Conservation (phyloP, 768 basidiomycete genomes). For the Mycena epipterygia region DNA sequence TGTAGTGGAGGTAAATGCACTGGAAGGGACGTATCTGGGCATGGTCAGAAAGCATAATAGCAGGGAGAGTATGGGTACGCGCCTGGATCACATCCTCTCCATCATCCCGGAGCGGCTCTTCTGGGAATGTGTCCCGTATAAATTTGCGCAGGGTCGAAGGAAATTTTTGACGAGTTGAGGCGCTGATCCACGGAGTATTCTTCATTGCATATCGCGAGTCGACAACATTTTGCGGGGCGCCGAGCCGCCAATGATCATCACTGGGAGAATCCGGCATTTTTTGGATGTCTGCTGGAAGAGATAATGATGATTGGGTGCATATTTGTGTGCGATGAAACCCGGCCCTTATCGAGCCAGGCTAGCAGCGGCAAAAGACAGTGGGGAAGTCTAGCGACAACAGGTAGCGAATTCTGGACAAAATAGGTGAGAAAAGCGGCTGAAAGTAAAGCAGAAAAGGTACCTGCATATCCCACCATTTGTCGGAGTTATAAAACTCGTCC, state of each 20-base stretch:
- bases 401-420: neutral
- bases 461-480: conserved; percentile 25
- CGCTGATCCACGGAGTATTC: no score
- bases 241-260: no score
- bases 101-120: no score
- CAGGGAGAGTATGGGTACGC: no score
- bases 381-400: conserved; percentile 17
- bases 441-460: neutral
- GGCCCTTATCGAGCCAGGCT: conserved; percentile 21
- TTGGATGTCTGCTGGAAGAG: neutral
- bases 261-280: no score
- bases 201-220: no score
- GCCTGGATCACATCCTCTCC: no score
- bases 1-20: conserved; percentile 32
- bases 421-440: neutral
- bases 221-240: no score
- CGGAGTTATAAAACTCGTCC: conserved; percentile 31
- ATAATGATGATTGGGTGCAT: conserved; percentile 28
- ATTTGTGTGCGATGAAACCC: conserved; percentile 26
- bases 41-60: no score
- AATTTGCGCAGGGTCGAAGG: no score
- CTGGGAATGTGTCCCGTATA: no score
- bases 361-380: conserved; percentile 22
- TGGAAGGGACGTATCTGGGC: conserved; percentile 23
- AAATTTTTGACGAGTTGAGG: no score